Evolutionary conservation across 768 basidiomycete genomes (phyloP).

Genomic region (Terana coerulea): DNA sequence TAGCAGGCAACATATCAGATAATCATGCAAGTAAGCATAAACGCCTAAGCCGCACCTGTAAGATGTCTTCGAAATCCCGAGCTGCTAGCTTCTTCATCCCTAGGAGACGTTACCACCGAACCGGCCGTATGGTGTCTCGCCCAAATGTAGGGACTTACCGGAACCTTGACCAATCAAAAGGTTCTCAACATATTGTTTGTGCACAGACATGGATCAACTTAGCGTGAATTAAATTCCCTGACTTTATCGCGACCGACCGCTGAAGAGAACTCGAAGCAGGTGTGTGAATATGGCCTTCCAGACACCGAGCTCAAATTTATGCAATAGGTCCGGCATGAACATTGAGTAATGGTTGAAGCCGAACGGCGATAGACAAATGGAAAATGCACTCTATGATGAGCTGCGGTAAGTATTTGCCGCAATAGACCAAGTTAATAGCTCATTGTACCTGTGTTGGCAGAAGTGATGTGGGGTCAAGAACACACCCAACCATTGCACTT

Average conservation of each 20-base stretch:
- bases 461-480: slow-evolving; percentile 16
- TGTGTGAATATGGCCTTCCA: slow-evolving; percentile 29
- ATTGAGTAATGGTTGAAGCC: slow-evolving; percentile 22
- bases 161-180: slow-evolving; percentile 18
- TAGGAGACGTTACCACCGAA: slow-evolving; percentile 24
- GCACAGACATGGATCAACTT: background rate
- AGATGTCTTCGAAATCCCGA: slow-evolving; percentile 25
- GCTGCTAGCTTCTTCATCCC: slow-evolving; percentile 25
- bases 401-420: too few species aligned
- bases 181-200: background rate
- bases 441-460: slow-evolving; percentile 17
- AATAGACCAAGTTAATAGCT: too few species aligned
- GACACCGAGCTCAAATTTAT: slow-evolving; percentile 29
- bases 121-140: slow-evolving; percentile 17
- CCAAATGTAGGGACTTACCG: slow-evolving; percentile 25
- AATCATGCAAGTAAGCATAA: background rate
- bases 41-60: slow-evolving; percentile 19
- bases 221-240: slow-evolving; percentile 15
- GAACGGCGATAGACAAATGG: slow-evolving; percentile 7
- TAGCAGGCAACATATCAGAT: too few species aligned
- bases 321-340: slow-evolving; percentile 28
- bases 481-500: slow-evolving; percentile 8
- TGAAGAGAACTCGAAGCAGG: slow-evolving; percentile 23
- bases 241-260: background rate
- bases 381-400: slow-evolving; percentile 29